Evolutionary conservation across 768 basidiomycete species (phyloP), one percentile per base, ranked within the genome.

Genomic region (Pilatotrama ljubarskyi): DNA sequence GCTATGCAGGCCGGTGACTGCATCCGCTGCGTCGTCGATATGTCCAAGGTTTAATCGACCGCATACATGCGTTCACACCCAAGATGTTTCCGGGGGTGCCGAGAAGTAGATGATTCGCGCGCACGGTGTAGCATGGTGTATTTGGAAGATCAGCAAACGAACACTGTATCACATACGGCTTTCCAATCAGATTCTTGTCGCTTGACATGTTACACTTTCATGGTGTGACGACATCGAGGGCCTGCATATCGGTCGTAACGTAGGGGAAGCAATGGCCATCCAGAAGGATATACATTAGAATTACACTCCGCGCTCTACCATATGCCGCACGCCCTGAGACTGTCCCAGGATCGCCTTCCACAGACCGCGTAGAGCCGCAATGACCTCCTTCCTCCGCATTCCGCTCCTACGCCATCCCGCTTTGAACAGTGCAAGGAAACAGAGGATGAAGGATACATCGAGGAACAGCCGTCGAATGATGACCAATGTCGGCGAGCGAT

Each of bases 1-100:
- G 53, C 70, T 36, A 18, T 65, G 0, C 49, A 94, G 90, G 77
- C 74, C 46, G 95, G 95, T 15, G 82, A 91, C 49, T 97, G 95
- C 73, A 97, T 99, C 70, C 90, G 96, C 63, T 95, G 95, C 65
- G 91, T 99, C 10, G 91, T 98, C 43, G 87, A 96, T 73, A 95
- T 98, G 95, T 55, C 53, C 29, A 32, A 32, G 29, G 29, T 32
- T 4, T 68, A 38, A 64, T 50, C 29, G 37, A 32, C 54, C 13
- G 13, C 24, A 13, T 14, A 15, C 35, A 11, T 4, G 14, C 15
- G 26, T 24, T 25, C 26, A 57, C 40, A 38, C 8, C 32, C 35
- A 29, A 10, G 17, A 25, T 42, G 38, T 41, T 41, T 22, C 47
- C 1, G 55, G 55, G 46, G 47, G 17, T 6, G 47, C 38, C 18